Evolutionary conservation across 345 rosid genomes (phyloP).

Genomic region (rapeseed (Brassica napus)): Da-Ae NC_063436.1:22569001-22569500

Average conservation of each 20-base stretch:
- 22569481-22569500: not conserved
- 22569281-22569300: conserved; percentile 13
- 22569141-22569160: not conserved
- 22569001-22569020: not conserved
- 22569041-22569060: not conserved
- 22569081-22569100: too few relatives aligned
- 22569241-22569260: not conserved
- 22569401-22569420: not conserved
- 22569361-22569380: not conserved
- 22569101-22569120: too few relatives aligned
- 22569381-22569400: not conserved
- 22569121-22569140: too few relatives aligned
- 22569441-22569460: not conserved
- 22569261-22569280: conserved; percentile 16
- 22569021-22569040: not conserved
- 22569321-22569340: too few relatives aligned
- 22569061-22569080: not conserved
- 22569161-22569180: not conserved
- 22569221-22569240: not conserved
- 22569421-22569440: not conserved
- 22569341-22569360: not conserved
- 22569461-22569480: not conserved
- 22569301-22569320: conserved; percentile 4
- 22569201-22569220: not conserved
- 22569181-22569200: conserved; percentile 4